These are phyloP conservation scores for Ottelia alismoides DNA, from an alignment of 106 monocot genomes.

Conservation along the genomic window DNA sequence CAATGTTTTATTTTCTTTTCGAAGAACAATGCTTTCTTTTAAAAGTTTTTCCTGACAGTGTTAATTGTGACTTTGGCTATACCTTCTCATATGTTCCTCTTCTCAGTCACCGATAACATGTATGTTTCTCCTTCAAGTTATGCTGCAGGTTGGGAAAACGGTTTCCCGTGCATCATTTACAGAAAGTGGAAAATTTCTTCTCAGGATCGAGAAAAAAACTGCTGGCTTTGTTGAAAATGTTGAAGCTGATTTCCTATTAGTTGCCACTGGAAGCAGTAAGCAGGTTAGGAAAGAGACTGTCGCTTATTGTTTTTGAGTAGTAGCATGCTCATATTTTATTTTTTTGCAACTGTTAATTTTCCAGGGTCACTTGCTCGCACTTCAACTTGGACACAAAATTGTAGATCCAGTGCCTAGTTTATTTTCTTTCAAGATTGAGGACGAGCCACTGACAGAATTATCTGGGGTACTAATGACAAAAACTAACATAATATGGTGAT, in stretches of 20 bases:
- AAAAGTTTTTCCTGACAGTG: no score
- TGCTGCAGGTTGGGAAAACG: slow-evolving; percentile 75
- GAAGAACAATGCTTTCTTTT: no score
- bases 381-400: slow-evolving; percentile 77
- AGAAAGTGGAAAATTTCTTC: slow-evolving; percentile 43
- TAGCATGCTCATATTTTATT: not conserved
- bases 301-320: not conserved
- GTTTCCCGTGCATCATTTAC: slow-evolving; percentile 48
- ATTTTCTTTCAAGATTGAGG: slow-evolving; percentile 87
- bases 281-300: slow-evolving; percentile 36
- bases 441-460: slow-evolving; percentile 36
- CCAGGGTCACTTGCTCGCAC: slow-evolving; percentile 75
- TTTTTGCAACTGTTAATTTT: slow-evolving; percentile 4
- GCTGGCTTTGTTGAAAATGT: slow-evolving; percentile 55
- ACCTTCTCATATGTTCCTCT: no score
- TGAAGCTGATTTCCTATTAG: slow-evolving; percentile 57
- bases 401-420: slow-evolving; percentile 87
- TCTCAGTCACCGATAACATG: no score
- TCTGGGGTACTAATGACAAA: no score
- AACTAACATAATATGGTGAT: no score
- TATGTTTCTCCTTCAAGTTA: no score
- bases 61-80: no score
- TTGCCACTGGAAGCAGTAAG: slow-evolving; percentile 73
- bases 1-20: no score
- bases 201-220: slow-evolving; percentile 71